Percentiles rank a stretch among this genome's conserved stretches.
phyloP scores from a whole-genome alignment of 2,329 filamentous ascomycete species.

The Raffaelea ambrosiae region DNA sequence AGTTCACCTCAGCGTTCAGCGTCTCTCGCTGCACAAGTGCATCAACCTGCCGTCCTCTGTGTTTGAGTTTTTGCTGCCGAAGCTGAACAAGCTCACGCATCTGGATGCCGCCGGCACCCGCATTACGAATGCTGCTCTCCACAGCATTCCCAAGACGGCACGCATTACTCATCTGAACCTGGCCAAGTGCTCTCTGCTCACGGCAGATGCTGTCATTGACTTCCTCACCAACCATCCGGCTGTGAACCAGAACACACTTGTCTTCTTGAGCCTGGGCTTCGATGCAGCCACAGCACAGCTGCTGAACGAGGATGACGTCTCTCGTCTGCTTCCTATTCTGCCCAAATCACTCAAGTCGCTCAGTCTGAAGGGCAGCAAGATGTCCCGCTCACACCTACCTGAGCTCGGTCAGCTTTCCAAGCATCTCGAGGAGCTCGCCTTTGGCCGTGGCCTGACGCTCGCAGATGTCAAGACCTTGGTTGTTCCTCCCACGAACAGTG shows the following conservation, averaged over 20 bases:
- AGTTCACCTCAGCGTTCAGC: constrained; percentile 48
- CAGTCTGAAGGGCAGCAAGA: constrained; percentile 66
- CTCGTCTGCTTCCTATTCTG: constrained; percentile 55
- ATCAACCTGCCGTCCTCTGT: constrained; percentile 57
- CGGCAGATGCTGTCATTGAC: constrained; percentile 56
- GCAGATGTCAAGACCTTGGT: constrained; percentile 60
- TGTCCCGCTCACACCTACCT: constrained; percentile 56
- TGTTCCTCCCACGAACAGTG: constrained; percentile 32
- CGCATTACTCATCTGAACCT: constrained; percentile 70
- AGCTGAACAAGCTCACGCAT: constrained; percentile 61
- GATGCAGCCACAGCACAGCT: constrained; percentile 66
- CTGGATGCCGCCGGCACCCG: constrained; percentile 73
- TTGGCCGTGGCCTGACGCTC: constrained; percentile 60
- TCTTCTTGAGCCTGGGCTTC: constrained; percentile 65
- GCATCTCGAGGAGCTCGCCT: constrained; percentile 66
- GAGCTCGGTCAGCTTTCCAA: constrained; percentile 58
- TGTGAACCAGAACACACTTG: constrained; percentile 46
- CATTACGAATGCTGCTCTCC: constrained; percentile 62
- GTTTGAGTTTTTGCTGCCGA: constrained; percentile 64
- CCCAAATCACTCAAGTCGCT: constrained; percentile 62
- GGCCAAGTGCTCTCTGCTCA: constrained; percentile 64
- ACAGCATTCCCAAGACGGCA: constrained; percentile 62
- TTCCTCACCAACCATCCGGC: constrained; percentile 67
- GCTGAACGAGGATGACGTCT: constrained; percentile 57
- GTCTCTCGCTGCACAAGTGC: constrained; percentile 72